phyloP scores from a whole-genome alignment of 2,329 filamentous ascomycete species.

The Achaetomium macrosporum region DNA sequence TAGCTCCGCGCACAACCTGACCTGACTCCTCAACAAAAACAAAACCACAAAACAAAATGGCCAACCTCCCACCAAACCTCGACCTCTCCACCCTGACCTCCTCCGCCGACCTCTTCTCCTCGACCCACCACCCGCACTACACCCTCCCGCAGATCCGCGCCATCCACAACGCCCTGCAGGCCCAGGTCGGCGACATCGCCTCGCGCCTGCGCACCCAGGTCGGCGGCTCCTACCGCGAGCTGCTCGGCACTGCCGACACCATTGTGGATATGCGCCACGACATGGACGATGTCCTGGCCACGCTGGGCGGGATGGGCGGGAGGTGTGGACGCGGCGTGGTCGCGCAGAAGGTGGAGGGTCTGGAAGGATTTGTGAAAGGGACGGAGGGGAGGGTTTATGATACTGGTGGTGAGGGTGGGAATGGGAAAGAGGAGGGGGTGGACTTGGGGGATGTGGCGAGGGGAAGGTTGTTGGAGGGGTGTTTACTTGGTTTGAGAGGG shows the following conservation, averaged over 20 bases:
- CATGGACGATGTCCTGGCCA: constrained; percentile 67
- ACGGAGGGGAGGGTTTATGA: constrained; percentile 13
- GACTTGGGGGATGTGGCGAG: constrained; percentile 26
- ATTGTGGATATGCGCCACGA: constrained; percentile 83
- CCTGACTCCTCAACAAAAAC: neutral
- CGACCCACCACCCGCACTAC: constrained; percentile 27
- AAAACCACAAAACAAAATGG: neutral
- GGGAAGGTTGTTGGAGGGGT: constrained; percentile 19
- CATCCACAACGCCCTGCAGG: constrained; percentile 55
- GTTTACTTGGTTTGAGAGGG: constrained; percentile 7
- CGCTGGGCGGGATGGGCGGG: constrained; percentile 65
- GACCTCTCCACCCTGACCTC: constrained; percentile 11
- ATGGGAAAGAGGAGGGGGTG: constrained; percentile 17
- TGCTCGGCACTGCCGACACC: constrained; percentile 87
- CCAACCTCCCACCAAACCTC: constrained; percentile 4
- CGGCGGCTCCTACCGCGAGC: constrained; percentile 71
- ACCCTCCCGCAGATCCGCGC: constrained; percentile 59
- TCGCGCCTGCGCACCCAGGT: constrained; percentile 58
- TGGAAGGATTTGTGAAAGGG: constrained; percentile 42
- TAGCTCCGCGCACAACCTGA: too few relatives aligned
- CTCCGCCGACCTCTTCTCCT: constrained; percentile 12
- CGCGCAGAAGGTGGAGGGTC: constrained; percentile 56
- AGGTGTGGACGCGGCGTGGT: constrained; percentile 70
- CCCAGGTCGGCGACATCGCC: constrained; percentile 56
- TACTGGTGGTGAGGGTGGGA: neutral